A percentile compares a stretch with the other conserved stretches of the same genome.
Conservation (phyloP, 176 grass and related monocot genomes). For the Alloteropsis semialata region DNA sequence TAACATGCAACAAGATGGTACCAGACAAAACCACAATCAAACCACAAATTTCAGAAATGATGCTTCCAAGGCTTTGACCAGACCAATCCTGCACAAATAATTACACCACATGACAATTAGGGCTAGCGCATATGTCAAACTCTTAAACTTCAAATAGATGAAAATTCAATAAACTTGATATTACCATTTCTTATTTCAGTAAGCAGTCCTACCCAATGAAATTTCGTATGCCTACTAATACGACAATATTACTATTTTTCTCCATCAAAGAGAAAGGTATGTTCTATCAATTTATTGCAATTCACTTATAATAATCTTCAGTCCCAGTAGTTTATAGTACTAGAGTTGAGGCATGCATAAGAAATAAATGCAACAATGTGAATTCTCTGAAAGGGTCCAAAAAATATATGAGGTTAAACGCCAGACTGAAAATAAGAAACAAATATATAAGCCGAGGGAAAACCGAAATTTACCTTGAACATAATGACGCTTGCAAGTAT, state of each 20-base stretch:
- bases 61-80: conserved; percentile 79
- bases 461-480: conserved; percentile 80
- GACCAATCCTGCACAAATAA: conserved; percentile 76
- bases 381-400: background rate
- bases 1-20: conserved; percentile 84
- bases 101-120: background rate
- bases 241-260: background rate
- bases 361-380: background rate
- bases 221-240: background rate
- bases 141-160: background rate
- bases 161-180: background rate
- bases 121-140: background rate
- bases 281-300: background rate
- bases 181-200: background rate
- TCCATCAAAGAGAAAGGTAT: background rate
- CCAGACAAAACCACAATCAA: conserved; percentile 88
- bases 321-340: background rate
- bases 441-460: conserved; percentile 1
- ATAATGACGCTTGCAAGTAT: conserved; percentile 96
- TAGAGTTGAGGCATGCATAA: background rate
- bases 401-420: background rate
- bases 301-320: background rate
- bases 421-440: background rate
- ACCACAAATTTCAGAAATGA: conserved; percentile 92
- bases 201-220: background rate